These are phyloP conservation scores for Fusarium poae DNA, from an alignment of 2,329 filamentous ascomycete species.

Conservation along the genomic window DNA sequence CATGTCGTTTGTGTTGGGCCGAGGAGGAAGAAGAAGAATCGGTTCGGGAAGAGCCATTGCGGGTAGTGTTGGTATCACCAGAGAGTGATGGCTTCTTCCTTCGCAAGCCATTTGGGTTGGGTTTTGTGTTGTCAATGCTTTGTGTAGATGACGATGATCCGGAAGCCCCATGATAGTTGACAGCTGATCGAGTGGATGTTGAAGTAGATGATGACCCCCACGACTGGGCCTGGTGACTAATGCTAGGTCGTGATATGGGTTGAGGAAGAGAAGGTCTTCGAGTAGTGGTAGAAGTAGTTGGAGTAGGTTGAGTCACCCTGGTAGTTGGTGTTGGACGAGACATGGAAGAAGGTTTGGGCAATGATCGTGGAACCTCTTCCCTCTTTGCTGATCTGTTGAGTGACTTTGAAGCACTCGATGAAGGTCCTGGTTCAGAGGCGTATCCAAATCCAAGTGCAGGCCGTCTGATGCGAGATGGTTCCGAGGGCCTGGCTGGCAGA, in stretches of 20 bases:
- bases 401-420: constrained; percentile 44
- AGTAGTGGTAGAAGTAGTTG: constrained; percentile 30
- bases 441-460: constrained; percentile 33
- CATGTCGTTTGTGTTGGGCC: constrained; percentile 56
- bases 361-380: constrained; percentile 36
- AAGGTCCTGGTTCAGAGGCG: constrained; percentile 37
- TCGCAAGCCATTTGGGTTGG: constrained; percentile 60
- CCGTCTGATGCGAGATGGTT: constrained; percentile 52
- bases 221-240: constrained; percentile 60
- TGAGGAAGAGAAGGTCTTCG: constrained; percentile 48
- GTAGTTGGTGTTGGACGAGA: constrained; percentile 36
- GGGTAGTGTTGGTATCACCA: constrained; percentile 53
- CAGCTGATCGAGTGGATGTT: constrained; percentile 50
- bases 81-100: constrained; percentile 64
- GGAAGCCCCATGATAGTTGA: constrained; percentile 52
- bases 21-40: constrained; percentile 61
- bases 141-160: constrained; percentile 53
- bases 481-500: constrained; percentile 57
- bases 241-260: constrained; percentile 35
- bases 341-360: constrained; percentile 36
- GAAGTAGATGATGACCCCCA: constrained; percentile 56
- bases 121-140: constrained; percentile 53
- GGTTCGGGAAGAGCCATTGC: constrained; percentile 56
- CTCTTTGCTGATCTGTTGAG: constrained; percentile 42
- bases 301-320: constrained; percentile 42